These are phyloP conservation scores for Ophiocytium majus DNA, from an alignment of 352 stramenopile genomes.

Conservation along the genomic window DNA sequence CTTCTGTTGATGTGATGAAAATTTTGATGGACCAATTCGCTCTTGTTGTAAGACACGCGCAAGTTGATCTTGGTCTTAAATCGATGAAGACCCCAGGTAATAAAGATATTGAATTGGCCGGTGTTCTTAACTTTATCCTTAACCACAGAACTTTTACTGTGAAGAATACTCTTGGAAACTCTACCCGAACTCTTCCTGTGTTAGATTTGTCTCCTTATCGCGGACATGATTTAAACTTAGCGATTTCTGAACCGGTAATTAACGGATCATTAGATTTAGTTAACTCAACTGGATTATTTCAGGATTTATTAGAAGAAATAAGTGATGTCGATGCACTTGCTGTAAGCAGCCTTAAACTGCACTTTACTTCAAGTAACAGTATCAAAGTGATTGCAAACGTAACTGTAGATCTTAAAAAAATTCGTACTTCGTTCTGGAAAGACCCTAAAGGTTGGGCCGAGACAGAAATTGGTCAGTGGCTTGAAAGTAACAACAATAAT, in stretches of 20 bases:
- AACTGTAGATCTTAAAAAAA: too few relatives aligned
- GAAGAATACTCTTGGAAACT: slow-evolving; percentile 14
- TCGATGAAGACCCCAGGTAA: background rate
- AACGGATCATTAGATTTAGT: background rate
- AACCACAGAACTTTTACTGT: background rate
- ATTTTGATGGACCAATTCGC: background rate
- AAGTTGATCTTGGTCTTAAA: background rate
- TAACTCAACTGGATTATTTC: slow-evolving; percentile 6
- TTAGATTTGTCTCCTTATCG: background rate
- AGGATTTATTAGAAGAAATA: background rate
- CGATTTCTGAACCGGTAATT: background rate
- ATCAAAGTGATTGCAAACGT: background rate
- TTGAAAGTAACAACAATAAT: slow-evolving; percentile 5
- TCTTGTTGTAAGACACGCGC: background rate
- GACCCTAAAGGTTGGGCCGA: background rate
- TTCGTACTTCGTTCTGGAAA: background rate
- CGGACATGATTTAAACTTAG: background rate
- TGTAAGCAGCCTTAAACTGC: background rate
- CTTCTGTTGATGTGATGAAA: too few relatives aligned
- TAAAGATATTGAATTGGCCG: background rate
- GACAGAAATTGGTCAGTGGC: background rate
- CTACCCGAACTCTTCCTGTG: background rate
- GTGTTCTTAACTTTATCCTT: background rate
- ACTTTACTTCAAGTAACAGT: background rate
- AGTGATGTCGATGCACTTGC: background rate